A percentile compares a stretch with the other conserved stretches of the same genome.
These are phyloP conservation scores for Echria macrotheca DNA, from an alignment of 495 filamentous ascomycete genomes.

Conservation along the genomic window DNA sequence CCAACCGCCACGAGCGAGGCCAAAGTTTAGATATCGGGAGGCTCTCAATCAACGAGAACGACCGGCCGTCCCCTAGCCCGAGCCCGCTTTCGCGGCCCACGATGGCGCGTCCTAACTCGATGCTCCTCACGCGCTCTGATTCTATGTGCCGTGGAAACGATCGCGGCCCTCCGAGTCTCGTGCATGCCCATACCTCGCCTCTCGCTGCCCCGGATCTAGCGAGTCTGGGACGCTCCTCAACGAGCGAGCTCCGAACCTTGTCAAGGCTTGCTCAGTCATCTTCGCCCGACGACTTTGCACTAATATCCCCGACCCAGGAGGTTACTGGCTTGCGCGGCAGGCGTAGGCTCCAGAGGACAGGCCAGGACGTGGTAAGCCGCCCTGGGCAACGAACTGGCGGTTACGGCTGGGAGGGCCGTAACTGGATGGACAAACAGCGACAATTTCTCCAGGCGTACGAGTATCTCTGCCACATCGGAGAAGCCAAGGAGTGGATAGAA, in stretches of 20 bases:
- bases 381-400: constrained; percentile 44
- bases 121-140: constrained; percentile 50
- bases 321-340: constrained; percentile 84
- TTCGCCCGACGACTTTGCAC: constrained; percentile 69
- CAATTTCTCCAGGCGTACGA: constrained; percentile 97
- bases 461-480: constrained; percentile 97
- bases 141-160: constrained; percentile 34
- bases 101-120: constrained; percentile 47
- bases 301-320: constrained; percentile 68
- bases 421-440: constrained; percentile 98
- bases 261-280: constrained; percentile 77
- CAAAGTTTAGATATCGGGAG: constrained; percentile 49
- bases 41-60: constrained; percentile 34
- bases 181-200: constrained; percentile 43
- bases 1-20: constrained; percentile 37
- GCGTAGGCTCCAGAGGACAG: constrained; percentile 71
- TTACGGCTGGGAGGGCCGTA: constrained; percentile 75
- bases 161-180: constrained; percentile 30
- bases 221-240: constrained; percentile 75
- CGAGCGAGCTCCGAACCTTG: constrained; percentile 80
- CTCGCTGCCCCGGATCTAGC: constrained; percentile 66
- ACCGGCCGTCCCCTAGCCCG: constrained; percentile 27
- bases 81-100: constrained; percentile 34
- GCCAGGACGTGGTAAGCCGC: constrained; percentile 40
- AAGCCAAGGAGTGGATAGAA: constrained; percentile 99